phyloP scores from a whole-genome alignment of 108 stramenopile genomes.

The Schizochytrium sp. region DNA sequence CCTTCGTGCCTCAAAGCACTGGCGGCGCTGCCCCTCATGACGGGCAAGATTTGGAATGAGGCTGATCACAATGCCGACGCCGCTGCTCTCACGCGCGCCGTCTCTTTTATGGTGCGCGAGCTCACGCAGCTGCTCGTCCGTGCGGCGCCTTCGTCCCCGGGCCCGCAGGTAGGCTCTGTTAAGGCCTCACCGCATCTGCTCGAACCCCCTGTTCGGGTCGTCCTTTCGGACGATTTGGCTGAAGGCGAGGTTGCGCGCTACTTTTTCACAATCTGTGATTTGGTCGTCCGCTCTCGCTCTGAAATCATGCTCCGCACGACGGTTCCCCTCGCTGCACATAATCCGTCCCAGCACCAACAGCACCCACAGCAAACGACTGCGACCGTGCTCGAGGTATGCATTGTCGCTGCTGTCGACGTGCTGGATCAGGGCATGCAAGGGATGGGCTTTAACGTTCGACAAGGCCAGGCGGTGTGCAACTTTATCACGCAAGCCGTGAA shows the following conservation, averaged over 20 bases:
- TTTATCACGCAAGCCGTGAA: not conserved
- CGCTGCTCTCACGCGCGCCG: not conserved
- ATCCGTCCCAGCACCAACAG: too few species aligned
- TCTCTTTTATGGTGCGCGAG: not conserved
- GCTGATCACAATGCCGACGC: not conserved
- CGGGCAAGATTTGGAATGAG: not conserved
- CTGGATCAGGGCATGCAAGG: not conserved
- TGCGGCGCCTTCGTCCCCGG: not conserved
- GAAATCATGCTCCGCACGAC: not conserved
- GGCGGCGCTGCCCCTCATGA: not conserved
- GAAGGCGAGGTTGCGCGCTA: not conserved
- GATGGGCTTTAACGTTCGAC: not conserved
- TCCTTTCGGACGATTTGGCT: not conserved
- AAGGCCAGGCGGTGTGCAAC: not conserved
- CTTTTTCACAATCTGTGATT: not conserved
- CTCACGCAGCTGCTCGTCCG: not conserved
- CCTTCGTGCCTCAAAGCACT: not conserved
- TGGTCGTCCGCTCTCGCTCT: not conserved
- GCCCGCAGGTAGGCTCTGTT: too few species aligned
- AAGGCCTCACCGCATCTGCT: not conserved
- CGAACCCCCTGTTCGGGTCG: not conserved
- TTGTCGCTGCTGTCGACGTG: not conserved
- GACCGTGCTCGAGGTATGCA: not conserved
- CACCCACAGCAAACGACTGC: not conserved
- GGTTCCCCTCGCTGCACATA: not conserved